Conservation (phyloP, 2,329 filamentous ascomycete genomes). For the Cladophialophora immunda region DNA sequence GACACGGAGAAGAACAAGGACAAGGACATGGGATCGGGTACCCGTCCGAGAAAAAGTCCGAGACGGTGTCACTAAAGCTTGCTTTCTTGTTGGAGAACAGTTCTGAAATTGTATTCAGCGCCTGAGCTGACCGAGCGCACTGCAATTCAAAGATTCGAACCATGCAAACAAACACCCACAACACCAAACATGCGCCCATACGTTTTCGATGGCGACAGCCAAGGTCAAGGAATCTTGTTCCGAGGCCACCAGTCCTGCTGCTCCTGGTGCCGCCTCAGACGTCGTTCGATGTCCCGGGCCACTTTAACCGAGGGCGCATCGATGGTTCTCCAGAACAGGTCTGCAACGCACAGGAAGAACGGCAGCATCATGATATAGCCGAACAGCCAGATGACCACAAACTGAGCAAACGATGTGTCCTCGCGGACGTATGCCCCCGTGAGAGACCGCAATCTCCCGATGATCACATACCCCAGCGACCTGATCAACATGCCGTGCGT, state of each 20-base stretch:
- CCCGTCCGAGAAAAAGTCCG: too few species aligned
- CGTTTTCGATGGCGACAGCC: background rate
- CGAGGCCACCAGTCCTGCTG: background rate
- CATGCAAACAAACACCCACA: too few species aligned
- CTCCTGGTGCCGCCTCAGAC: background rate
- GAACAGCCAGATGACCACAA: conserved; percentile 40
- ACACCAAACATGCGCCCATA: too few species aligned
- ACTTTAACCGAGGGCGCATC: conserved; percentile 62
- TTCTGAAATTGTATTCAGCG: too few species aligned
- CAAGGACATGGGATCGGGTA: too few species aligned
- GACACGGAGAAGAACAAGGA: too few species aligned
- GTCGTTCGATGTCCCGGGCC: conserved; percentile 57
- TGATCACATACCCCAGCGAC: conserved; percentile 24
- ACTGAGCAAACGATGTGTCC: conserved; percentile 11
- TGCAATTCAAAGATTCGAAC: too few species aligned
- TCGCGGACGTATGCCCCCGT: background rate
- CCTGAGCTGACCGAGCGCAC: too few species aligned
- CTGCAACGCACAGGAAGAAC: conserved; percentile 62
- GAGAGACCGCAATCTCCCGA: conserved; percentile 9
- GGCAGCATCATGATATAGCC: conserved; percentile 53
- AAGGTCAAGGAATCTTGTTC: background rate
- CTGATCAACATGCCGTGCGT: conserved; percentile 38
- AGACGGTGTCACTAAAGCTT: too few species aligned
- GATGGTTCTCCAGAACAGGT: conserved; percentile 67
- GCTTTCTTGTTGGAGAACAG: too few species aligned